A percentile compares a stretch with the other conserved stretches of the same genome.
phyloP scores from a whole-genome alignment of 192 early-diverging fungal genomes.

The Kickxella alabastrina region DNA sequence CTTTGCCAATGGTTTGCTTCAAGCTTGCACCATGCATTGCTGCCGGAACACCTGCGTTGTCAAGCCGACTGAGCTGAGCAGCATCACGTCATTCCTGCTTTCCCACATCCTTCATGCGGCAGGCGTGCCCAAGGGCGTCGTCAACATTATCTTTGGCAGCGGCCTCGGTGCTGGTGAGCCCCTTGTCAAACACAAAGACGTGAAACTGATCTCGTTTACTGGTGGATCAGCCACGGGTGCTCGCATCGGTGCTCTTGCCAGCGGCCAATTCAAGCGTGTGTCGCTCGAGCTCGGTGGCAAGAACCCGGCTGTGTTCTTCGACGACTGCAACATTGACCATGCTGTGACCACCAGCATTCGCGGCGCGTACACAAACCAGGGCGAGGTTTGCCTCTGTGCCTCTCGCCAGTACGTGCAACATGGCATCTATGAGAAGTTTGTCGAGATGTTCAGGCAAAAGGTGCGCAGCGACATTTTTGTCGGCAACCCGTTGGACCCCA shows the following conservation, averaged over 20 bases:
- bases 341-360: constrained; percentile 64
- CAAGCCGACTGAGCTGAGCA: constrained; percentile 75
- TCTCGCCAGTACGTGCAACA: constrained; percentile 76
- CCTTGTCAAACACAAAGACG: constrained; percentile 64
- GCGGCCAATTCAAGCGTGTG: constrained; percentile 69
- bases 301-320: constrained; percentile 74
- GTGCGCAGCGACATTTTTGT: constrained; percentile 53
- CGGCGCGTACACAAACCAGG: constrained; percentile 68
- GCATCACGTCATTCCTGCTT: constrained; percentile 60
- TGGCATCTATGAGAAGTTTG: constrained; percentile 61
- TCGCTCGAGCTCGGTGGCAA: constrained; percentile 86
- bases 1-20: constrained; percentile 68
- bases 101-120: constrained; percentile 63
- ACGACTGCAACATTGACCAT: constrained; percentile 69
- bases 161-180: constrained; percentile 65
- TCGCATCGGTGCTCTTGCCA: constrained; percentile 56
- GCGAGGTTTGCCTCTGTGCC: constrained; percentile 78
- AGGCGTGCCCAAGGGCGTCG: constrained; percentile 73
- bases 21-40: constrained; percentile 80
- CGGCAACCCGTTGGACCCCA: constrained; percentile 63
- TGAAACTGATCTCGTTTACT: constrained; percentile 74
- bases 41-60: constrained; percentile 67
- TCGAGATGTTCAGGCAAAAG: constrained; percentile 54
- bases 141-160: constrained; percentile 81
- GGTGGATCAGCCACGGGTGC: constrained; percentile 68